Base-by-base conservation (phyloP, 257 asterid species). In the Solanum etuberosum region DNA sequence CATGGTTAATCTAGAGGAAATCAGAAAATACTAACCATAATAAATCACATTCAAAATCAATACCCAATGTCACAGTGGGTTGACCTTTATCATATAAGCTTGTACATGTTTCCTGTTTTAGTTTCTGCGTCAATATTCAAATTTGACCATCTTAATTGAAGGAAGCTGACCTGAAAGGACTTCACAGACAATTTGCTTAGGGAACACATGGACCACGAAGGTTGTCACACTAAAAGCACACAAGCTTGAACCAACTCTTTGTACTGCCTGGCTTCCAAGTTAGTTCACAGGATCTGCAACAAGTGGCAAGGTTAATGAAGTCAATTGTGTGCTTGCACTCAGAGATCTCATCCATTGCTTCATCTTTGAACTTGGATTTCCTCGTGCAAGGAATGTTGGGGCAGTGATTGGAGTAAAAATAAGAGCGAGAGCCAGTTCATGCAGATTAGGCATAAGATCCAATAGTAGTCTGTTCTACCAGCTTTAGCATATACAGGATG, bases 311-410 rank as follows among this genome's bases (percentile, higher is more conserved):
- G 85, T 70, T 18, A 88, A 86, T 68, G 91, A 92, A 70, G 94
- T 93, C 14, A 38, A 86, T 6, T 96, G 99, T 0, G 94, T 94
- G 43, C 89, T 94, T 18, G 95, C 98, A 4, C 93, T 95, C 21
- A 90, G 98, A 87, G 98, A 95, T 83, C 98, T 97, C 61, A 94
- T 94, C 90, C 90, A 96, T 7, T 94, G 98, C 89, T 94, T 94
- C 34, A 92, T 95, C 85, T 88, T 86, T 9, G 98, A 95, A 91
- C 98, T 92, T 34, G 98, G 94, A 25, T 91, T 91, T 65, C 87
- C 98, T 5, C 61, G 95, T 93, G 0, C 89, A 92, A 85, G 98
- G 96, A 77, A 86, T 91, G 88, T 43, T 94, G 90, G 88, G 72
- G 29, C 67, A 72, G 38, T 90, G 88, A 90, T 61, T 32, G 7